Conservation (phyloP, 768 basidiomycete genomes). For the Dioszegia crocea region DNA sequence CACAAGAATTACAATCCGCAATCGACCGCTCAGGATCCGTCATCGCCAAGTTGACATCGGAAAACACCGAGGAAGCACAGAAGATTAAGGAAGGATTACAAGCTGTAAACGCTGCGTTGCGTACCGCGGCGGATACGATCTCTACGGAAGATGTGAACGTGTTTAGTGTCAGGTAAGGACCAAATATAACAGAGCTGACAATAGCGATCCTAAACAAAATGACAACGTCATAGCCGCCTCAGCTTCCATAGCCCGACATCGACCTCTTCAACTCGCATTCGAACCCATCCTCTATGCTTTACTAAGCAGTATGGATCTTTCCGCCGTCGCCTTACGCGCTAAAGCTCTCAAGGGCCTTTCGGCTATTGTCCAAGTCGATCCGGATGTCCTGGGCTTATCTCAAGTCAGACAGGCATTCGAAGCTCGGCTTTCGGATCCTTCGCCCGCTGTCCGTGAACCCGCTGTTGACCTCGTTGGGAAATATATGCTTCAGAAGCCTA, state of each 20-base stretch:
- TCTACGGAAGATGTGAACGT: conserved; percentile 72
- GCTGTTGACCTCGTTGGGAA: conserved; percentile 97
- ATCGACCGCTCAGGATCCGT: conserved; percentile 60
- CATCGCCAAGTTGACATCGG: conserved; percentile 53
- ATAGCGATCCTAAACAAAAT: conserved; percentile 25
- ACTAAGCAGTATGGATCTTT: conserved; percentile 72
- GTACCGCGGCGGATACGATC: conserved; percentile 63
- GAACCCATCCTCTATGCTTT: conserved; percentile 77
- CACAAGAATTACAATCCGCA: conserved; percentile 72
- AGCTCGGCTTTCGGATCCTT: conserved; percentile 81
- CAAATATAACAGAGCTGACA: conserved; percentile 5
- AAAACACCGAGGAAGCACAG: conserved; percentile 32
- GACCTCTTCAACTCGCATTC: conserved; percentile 68
- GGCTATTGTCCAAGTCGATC: conserved; percentile 82
- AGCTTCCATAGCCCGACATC: conserved; percentile 24
- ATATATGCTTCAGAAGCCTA: conserved; percentile 83
- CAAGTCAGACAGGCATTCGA: conserved; percentile 78
- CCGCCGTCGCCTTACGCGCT: conserved; percentile 85
- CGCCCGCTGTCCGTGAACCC: conserved; percentile 91
- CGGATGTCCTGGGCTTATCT: conserved; percentile 67
- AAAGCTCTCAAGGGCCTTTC: conserved; percentile 88
- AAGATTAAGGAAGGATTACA: conserved; percentile 22
- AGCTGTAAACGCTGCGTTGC: conserved; percentile 53
- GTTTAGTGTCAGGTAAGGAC: conserved; percentile 71
- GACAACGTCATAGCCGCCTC: conserved; percentile 19